These are phyloP conservation scores for Auxenochlorella pyrenoidosa DNA, from an alignment of 139 green algal genomes.

Conservation along the genomic window DNA sequence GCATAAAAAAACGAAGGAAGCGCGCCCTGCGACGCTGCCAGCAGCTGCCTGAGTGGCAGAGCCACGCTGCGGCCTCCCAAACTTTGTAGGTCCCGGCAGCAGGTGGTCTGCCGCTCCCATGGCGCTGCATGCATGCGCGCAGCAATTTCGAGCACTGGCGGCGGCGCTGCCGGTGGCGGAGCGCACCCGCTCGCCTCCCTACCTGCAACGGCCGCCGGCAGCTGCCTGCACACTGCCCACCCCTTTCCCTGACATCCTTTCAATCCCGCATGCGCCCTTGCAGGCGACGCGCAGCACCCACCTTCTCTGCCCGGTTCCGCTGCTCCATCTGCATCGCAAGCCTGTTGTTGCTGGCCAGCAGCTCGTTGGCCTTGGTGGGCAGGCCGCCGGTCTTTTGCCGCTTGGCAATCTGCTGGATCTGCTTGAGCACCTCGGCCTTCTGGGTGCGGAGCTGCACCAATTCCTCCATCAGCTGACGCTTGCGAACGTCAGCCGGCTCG, in stretches of 20 bases:
- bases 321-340: slow-evolving; percentile 37
- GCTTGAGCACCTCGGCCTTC: slow-evolving; percentile 51
- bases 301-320: slow-evolving; percentile 27
- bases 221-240: too few species aligned
- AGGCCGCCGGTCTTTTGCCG: slow-evolving; percentile 39
- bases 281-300: neutral
- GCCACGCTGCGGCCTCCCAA: too few species aligned
- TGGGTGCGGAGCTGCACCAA: slow-evolving; percentile 38
- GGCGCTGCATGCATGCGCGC: too few species aligned
- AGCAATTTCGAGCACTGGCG: neutral
- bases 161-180: neutral
- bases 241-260: too few species aligned
- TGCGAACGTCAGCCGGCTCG: slow-evolving; percentile 21
- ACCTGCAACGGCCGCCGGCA: too few species aligned
- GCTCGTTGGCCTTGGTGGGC: slow-evolving; percentile 11
- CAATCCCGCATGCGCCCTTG: too few species aligned
- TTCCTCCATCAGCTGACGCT: slow-evolving; percentile 42
- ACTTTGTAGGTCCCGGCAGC: too few species aligned
- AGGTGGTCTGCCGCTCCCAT: too few species aligned
- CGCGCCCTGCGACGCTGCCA: too few species aligned
- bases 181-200: too few species aligned
- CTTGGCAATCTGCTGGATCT: slow-evolving; percentile 57
- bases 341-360: slow-evolving; percentile 14
- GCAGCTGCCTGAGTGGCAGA: too few species aligned
- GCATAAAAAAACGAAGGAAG: too few species aligned